Base-by-base conservation (phyloP, 2,329 filamentous ascomycete species). In the Thielaviopsis cerberus region DNA sequence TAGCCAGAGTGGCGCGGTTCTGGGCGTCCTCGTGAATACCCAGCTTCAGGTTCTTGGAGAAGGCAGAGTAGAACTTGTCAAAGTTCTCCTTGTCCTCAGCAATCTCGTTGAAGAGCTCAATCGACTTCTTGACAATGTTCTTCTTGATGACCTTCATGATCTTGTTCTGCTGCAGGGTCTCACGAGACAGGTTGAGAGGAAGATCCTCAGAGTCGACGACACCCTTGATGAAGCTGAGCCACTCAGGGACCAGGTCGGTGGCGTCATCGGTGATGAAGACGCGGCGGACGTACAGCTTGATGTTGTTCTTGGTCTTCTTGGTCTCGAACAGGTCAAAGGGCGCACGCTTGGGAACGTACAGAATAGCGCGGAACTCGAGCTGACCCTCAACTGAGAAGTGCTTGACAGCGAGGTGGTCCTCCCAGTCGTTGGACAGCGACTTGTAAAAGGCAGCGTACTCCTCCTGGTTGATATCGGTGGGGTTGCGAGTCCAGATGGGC, bases 121-220 rank as follows among this genome's bases (percentile, higher is more conserved):
- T 88, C 64, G 88, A 88, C 88, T 98, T 98, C 90, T 97, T 98
- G 81, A 98, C 90, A 65, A 98, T 95, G 85, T 98, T 98, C 89
- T 98, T 98, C 85, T 94, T 94, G 83, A 97, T 97, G 74, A 97
- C 92, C 86, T 97, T 97, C 92, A 97, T 97, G 81, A 98, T 98
- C 89, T 97, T 97, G 87, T 97, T 98, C 82, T 97, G 92, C 79
- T 98, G 92, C 55, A 98, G 88, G 60, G 91, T 97, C 85, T 98
- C 92, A 86, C 92, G 92, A 70, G 92, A 97, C 78, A 98, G 76
- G 84, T 98, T 98, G 74, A 98, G 86, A 67, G 92, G 92, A 63
- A 98, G 86, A 74, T 98, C 92, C 82, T 98, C 92, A 69, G 92
- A 98, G 78, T 98, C 92, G 73, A 98, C 92, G 68, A 98, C 92